Percentiles rank a stretch among this genome's conserved stretches.
phyloP scores from a whole-genome alignment of 306 rosid genomes.

The Glycine latifolia region DNA sequence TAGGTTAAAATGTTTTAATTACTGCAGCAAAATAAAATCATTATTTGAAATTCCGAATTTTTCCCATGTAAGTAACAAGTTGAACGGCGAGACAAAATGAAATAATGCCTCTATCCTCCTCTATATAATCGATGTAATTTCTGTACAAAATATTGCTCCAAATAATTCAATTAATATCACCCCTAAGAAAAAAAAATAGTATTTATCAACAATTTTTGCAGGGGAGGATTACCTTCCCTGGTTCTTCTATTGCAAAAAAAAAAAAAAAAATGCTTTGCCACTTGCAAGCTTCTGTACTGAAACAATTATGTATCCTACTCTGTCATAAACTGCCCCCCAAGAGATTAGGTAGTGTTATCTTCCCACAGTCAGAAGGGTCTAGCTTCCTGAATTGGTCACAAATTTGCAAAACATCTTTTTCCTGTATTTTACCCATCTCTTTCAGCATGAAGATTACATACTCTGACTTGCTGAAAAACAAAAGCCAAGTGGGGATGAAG shows the following conservation, averaged over 20 bases:
- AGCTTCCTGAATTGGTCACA: constrained; percentile 74
- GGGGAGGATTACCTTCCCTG: background rate
- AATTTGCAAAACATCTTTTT: constrained; percentile 71
- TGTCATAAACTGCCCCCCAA: constrained; percentile 51
- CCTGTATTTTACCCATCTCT: constrained; percentile 87
- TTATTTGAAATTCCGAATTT: too few species aligned
- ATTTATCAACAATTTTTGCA: constrained; percentile 37
- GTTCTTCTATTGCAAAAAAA: constrained; percentile 7
- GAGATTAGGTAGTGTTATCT: constrained; percentile 79
- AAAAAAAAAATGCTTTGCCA: background rate
- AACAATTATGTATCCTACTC: constrained; percentile 5
- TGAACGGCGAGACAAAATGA: background rate
- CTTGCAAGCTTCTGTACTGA: background rate
- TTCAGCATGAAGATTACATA: constrained; percentile 83
- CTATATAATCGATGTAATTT: background rate
- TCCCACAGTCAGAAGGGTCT: constrained; percentile 75
- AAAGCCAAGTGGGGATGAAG: background rate
- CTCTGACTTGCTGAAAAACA: constrained; percentile 75
- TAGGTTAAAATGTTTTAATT: too few species aligned
- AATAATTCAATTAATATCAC: constrained; percentile 14
- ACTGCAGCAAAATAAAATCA: too few species aligned
- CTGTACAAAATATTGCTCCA: constrained; percentile 45
- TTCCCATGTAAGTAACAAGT: background rate
- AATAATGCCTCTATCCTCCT: background rate
- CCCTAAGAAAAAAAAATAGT: constrained; percentile 1